Evolutionary conservation across 768 basidiomycete species (phyloP).

Genomic region (Sporobolomyces roseus): DNA sequence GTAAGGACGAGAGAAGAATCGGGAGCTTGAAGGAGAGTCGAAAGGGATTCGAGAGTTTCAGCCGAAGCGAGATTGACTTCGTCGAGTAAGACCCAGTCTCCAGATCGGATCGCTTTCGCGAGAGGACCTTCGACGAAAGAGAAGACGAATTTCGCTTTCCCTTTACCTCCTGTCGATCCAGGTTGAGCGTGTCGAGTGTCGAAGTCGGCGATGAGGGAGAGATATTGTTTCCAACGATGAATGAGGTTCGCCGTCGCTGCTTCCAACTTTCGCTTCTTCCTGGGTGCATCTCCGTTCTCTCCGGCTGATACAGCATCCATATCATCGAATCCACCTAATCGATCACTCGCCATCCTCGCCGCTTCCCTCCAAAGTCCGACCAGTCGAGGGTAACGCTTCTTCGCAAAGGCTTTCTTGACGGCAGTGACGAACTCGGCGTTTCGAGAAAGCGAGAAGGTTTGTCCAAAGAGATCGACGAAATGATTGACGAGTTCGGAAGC

Average conservation of each 20-base stretch:
- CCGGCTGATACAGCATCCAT: background rate
- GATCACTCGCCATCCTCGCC: constrained; percentile 62
- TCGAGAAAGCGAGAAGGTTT: constrained; percentile 82
- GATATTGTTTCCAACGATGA: constrained; percentile 64
- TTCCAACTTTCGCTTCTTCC: constrained; percentile 43
- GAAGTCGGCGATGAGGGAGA: constrained; percentile 68
- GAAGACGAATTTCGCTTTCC: constrained; percentile 85
- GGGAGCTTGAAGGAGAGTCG: constrained; percentile 78
- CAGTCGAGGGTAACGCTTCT: constrained; percentile 78
- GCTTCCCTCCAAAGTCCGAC: constrained; percentile 66
- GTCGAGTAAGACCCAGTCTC: constrained; percentile 92
- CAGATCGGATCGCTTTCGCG: constrained; percentile 78
- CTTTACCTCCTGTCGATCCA: constrained; percentile 47
- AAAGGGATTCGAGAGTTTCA: constrained; percentile 89
- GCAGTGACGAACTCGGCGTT: constrained; percentile 81
- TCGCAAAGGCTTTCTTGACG: constrained; percentile 72
- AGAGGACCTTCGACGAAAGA: constrained; percentile 93
- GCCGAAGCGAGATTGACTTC: constrained; percentile 92
- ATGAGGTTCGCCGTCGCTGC: constrained; percentile 36
- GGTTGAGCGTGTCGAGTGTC: constrained; percentile 76
- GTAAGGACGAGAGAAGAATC: constrained; percentile 85
- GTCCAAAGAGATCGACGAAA: constrained; percentile 75
- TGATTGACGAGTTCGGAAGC: constrained; percentile 46
- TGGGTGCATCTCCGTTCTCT: constrained; percentile 35
- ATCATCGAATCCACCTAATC: constrained; percentile 50